phyloP scores from a whole-genome alignment of 345 rosid species.

The Lepidium aucheri region DNA sequence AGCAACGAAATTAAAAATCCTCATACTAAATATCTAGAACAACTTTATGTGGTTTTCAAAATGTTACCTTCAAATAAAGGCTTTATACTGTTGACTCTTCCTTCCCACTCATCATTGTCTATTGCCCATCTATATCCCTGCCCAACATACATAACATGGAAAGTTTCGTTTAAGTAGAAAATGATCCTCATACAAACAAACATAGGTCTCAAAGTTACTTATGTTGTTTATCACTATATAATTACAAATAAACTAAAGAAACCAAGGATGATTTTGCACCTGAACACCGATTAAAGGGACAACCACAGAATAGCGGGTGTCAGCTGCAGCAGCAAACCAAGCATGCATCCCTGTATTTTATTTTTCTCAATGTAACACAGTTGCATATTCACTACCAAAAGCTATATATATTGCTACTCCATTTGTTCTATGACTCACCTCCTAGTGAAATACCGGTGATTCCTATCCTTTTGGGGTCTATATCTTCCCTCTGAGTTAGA shows the following conservation, averaged over 20 bases:
- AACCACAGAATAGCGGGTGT: conserved; percentile 58
- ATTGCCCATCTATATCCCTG: conserved; percentile 91
- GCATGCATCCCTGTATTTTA: conserved; percentile 81
- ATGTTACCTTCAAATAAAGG: conserved; percentile 73
- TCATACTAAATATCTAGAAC: background rate
- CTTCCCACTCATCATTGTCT: conserved; percentile 74
- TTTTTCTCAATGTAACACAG: background rate
- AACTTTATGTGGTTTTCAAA: background rate
- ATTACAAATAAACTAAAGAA: background rate
- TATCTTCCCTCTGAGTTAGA: conserved; percentile 64
- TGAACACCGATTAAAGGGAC: conserved; percentile 87
- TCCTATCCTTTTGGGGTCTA: conserved; percentile 73
- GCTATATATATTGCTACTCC: background rate
- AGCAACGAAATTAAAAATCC: background rate
- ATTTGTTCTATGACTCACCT: conserved; percentile 42
- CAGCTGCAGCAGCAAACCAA: conserved; percentile 86
- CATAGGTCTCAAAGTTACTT: background rate
- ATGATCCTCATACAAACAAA: background rate
- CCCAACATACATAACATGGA: conserved; percentile 6
- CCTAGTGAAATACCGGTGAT: conserved; percentile 91
- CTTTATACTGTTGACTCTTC: conserved; percentile 69
- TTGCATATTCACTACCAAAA: background rate
- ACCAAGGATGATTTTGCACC: conserved; percentile 26
- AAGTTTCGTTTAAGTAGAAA: background rate
- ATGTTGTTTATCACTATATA: background rate